phyloP scores from a whole-genome alignment of 345 rosid species.

The Populus alba region DNA sequence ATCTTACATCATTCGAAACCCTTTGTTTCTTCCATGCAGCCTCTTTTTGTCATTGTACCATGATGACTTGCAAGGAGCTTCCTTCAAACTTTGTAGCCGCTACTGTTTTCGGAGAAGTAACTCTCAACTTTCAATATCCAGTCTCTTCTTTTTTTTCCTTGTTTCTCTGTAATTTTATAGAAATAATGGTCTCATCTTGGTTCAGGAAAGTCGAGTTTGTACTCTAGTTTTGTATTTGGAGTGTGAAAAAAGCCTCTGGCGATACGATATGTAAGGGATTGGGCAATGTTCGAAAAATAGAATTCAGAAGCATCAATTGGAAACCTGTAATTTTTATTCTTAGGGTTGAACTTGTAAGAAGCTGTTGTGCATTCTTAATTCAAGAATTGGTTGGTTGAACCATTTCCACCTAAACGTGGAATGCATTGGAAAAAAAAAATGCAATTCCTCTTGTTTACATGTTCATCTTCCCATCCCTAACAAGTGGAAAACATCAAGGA shows the following conservation, averaged over 20 bases:
- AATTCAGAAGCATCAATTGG: neutral
- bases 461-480: too few species aligned
- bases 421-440: too few species aligned
- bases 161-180: constrained; percentile 14
- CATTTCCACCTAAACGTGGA: neutral
- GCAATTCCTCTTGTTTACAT: too few species aligned
- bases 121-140: neutral
- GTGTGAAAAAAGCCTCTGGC: constrained; percentile 5
- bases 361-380: neutral
- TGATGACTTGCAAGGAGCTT: constrained; percentile 26
- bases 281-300: neutral
- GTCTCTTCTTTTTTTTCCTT: neutral
- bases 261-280: neutral
- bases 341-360: neutral
- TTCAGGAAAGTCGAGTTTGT: neutral
- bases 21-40: constrained; percentile 46
- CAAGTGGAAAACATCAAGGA: neutral
- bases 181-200: constrained; percentile 12
- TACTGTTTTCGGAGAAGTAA: constrained; percentile 7
- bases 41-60: constrained; percentile 64
- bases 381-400: neutral
- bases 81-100: constrained; percentile 10
- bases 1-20: neutral
- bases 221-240: neutral
- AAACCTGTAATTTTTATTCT: neutral